phyloP scores from a whole-genome alignment of 2,329 filamentous ascomycete genomes.

The Colletotrichum limetticola region DNA sequence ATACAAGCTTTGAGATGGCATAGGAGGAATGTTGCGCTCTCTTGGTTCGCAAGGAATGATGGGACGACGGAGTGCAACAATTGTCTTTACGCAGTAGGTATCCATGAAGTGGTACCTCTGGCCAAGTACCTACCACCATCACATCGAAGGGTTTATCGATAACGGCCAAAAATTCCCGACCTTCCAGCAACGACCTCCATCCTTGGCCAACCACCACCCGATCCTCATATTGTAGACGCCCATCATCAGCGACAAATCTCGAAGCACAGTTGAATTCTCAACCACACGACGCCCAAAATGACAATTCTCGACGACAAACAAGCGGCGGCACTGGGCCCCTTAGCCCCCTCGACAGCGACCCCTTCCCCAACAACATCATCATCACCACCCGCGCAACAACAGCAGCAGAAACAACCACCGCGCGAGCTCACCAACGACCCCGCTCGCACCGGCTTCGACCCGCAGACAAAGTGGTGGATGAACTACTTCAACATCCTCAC shows the following conservation, averaged over 20 bases:
- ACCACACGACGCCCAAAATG: neutral
- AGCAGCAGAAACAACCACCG: conserved; percentile 35
- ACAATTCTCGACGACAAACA: neutral
- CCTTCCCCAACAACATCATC: conserved; percentile 27
- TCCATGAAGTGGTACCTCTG: neutral
- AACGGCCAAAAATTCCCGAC: conserved; percentile 31
- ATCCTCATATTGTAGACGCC: neutral
- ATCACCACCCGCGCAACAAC: conserved; percentile 5
- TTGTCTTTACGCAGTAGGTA: neutral
- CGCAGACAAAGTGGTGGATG: conserved; percentile 73
- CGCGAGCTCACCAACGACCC: conserved; percentile 66
- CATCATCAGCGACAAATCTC: neutral
- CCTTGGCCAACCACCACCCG: neutral
- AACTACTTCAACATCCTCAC: conserved; percentile 88
- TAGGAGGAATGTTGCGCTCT: neutral
- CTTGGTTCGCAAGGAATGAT: neutral
- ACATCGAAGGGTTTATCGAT: conserved; percentile 23
- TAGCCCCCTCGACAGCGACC: conserved; percentile 21
- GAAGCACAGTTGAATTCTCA: neutral
- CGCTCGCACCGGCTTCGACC: conserved; percentile 71
- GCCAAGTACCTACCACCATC: neutral
- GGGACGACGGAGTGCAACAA: neutral
- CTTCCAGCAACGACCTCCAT: neutral
- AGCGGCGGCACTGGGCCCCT: neutral
- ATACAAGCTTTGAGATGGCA: neutral